Conservation (phyloP, 768 basidiomycete species). For the Coprinopsis cinerea region DNA sequence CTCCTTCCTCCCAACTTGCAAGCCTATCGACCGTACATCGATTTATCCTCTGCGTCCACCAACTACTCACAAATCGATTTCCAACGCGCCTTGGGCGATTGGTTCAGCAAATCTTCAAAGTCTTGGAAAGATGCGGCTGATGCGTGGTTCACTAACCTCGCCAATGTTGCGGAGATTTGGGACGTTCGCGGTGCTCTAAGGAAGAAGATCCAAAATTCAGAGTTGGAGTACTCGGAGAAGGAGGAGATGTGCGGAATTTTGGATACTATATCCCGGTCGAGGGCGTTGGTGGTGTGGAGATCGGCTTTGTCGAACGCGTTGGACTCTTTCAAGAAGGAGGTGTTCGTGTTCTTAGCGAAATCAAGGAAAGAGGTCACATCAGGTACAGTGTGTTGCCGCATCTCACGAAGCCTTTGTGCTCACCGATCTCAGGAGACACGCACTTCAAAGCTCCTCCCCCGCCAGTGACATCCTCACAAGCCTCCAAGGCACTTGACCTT, state of each 20-base stretch:
- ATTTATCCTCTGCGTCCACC: slow-evolving; percentile 55
- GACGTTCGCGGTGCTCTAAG: slow-evolving; percentile 48
- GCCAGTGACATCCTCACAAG: slow-evolving; percentile 1
- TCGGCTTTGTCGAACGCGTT: slow-evolving; percentile 37
- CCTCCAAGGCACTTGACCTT: slow-evolving; percentile 18
- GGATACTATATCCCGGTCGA: slow-evolving; percentile 48
- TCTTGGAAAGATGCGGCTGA: slow-evolving; percentile 39
- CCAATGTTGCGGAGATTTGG: slow-evolving; percentile 68
- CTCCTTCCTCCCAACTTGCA: slow-evolving; percentile 67
- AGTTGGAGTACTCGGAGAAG: slow-evolving; percentile 46
- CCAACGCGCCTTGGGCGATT: slow-evolving; percentile 44
- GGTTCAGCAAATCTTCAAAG: slow-evolving; percentile 54
- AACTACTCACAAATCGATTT: slow-evolving; percentile 40
- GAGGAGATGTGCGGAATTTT: slow-evolving; percentile 36
- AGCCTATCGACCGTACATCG: slow-evolving; percentile 82
- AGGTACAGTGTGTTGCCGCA: not conserved
- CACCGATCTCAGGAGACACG: slow-evolving; percentile 7
- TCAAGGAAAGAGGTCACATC: not conserved
- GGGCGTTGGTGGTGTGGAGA: slow-evolving; percentile 58
- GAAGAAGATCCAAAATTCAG: slow-evolving; percentile 39
- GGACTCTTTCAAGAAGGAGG: slow-evolving; percentile 36
- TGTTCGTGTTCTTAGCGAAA: slow-evolving; percentile 18
- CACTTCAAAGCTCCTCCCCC: slow-evolving; percentile 15
- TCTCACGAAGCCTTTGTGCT: not conserved
- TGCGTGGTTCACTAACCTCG: slow-evolving; percentile 54